Conservation (phyloP, 345 rosid species). For the Leavenworthia alabamica region DNA sequence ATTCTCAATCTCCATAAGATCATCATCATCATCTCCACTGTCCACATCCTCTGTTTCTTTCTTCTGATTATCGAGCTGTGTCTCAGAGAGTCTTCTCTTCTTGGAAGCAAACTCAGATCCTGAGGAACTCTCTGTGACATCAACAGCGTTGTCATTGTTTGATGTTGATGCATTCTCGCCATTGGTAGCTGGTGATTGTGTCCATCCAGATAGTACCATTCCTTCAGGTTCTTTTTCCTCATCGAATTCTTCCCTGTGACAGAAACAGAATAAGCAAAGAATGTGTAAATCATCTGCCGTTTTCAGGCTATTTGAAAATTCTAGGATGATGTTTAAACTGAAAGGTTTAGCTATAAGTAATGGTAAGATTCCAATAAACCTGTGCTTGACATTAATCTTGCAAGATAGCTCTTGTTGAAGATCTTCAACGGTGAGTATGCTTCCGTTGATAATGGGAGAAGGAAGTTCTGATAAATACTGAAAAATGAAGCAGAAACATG, state of each 20-base stretch:
- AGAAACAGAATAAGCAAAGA: neutral
- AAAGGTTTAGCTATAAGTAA: neutral
- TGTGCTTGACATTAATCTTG: conserved; percentile 76
- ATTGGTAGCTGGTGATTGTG: conserved; percentile 44
- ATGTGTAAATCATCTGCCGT: neutral
- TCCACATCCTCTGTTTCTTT: conserved; percentile 34
- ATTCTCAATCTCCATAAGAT: conserved; percentile 46
- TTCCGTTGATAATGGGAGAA: conserved; percentile 65
- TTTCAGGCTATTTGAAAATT: conserved; percentile 2
- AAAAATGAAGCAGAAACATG: conserved; percentile 1
- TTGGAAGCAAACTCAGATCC: conserved; percentile 30
- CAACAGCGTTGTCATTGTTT: conserved; percentile 27
- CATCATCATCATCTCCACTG: conserved; percentile 49
- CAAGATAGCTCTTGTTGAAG: conserved; percentile 86
- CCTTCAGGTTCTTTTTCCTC: conserved; percentile 97
- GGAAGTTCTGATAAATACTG: conserved; percentile 84
- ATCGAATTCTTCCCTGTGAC: conserved; percentile 75
- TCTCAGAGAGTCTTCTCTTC: conserved; percentile 54
- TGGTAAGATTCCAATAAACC: conserved; percentile 37
- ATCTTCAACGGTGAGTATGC: conserved; percentile 73
- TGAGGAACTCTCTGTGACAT: conserved; percentile 34
- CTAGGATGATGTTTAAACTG: neutral
- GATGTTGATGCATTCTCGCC: conserved; percentile 56
- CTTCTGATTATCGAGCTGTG: conserved; percentile 9
- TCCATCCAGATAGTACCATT: conserved; percentile 93